Percentiles rank a stretch among this genome's conserved stretches.
These are phyloP conservation scores for Fomitiporia mediterranea DNA, from an alignment of 1,284 basidiomycete species.

Conservation along the genomic window DNA sequence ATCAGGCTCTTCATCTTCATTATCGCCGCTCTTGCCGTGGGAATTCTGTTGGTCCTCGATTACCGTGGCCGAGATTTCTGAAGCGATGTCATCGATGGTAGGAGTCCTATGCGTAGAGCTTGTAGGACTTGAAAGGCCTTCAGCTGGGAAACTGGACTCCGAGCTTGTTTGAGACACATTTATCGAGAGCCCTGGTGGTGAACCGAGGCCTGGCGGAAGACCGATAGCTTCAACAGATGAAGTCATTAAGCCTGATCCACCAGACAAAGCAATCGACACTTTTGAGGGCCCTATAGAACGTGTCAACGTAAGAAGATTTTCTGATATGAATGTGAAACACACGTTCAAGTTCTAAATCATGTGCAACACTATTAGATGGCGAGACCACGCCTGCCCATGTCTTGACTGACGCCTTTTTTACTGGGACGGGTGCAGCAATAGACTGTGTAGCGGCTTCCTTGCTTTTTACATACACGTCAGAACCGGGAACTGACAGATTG, in stretches of 20 bases:
- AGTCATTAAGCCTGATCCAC: not conserved
- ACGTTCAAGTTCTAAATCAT: slow-evolving; percentile 5
- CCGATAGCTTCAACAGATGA: not conserved
- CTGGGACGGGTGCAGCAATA: not conserved
- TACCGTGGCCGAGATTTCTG: not conserved
- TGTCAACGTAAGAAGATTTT: not conserved
- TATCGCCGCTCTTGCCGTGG: not conserved
- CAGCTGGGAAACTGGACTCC: no score
- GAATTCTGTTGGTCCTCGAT: not conserved
- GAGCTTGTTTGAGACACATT: not conserved
- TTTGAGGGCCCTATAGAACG: not conserved
- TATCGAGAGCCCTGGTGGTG: slow-evolving; percentile 11
- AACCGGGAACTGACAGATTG: slow-evolving; percentile 13
- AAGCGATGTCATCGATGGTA: not conserved
- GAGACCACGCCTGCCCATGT: not conserved
- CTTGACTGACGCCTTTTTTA: slow-evolving; percentile 1
- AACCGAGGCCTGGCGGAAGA: slow-evolving; percentile 5
- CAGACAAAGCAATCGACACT: slow-evolving; percentile 11
- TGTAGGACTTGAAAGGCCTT: no score
- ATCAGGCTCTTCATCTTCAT: not conserved
- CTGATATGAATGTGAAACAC: not conserved
- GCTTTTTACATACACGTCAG: slow-evolving; percentile 7
- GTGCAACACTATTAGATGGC: not conserved
- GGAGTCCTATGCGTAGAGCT: not conserved
- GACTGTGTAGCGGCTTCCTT: slow-evolving; percentile 4